These are phyloP conservation scores for Crithidia expoeki DNA, from an alignment of 208 protist genomes.

Conservation along the genomic window DNA sequence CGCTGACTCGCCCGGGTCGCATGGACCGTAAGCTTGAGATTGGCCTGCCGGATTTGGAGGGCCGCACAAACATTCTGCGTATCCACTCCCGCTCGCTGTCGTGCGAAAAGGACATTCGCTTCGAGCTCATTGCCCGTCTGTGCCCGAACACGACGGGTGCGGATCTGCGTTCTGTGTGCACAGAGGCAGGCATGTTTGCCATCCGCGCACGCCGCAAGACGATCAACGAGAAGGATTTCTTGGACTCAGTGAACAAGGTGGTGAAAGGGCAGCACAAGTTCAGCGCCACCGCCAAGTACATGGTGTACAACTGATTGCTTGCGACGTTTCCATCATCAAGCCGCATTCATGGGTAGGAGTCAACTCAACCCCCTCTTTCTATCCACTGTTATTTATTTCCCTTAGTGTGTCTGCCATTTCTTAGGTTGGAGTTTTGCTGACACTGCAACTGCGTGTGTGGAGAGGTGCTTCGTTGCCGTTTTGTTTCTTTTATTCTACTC, in stretches of 20 bases:
- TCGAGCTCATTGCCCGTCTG: conserved; percentile 98
- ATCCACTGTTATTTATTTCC: too few species aligned
- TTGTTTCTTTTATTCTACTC: too few species aligned
- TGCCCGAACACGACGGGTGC: conserved; percentile 99
- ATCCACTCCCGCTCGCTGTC: conserved; percentile 99
- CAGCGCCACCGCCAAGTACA: conserved; percentile 99
- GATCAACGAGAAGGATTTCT: conserved; percentile 99
- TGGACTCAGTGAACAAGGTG: conserved; percentile 99
- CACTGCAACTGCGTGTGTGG: too few species aligned
- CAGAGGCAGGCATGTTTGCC: conserved; percentile 99
- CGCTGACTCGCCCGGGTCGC: conserved; percentile 98
- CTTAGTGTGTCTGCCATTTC: too few species aligned
- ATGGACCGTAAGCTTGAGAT: conserved; percentile 99
- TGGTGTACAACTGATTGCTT: conserved; percentile 98
- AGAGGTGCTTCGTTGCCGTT: too few species aligned
- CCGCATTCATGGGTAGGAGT: too few species aligned
- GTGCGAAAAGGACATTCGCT: conserved; percentile 98
- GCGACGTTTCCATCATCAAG: not conserved
- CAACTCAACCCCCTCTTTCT: too few species aligned
- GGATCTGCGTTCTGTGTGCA: conserved; percentile 98
- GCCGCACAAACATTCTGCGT: conserved; percentile 97
- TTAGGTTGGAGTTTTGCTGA: too few species aligned
- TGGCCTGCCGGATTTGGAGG: conserved; percentile 98
- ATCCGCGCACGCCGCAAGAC: conserved; percentile 98
- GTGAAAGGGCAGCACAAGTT: conserved; percentile 99